phyloP scores from a whole-genome alignment of 306 rosid genomes.

The Dryas drummondii region DNA sequence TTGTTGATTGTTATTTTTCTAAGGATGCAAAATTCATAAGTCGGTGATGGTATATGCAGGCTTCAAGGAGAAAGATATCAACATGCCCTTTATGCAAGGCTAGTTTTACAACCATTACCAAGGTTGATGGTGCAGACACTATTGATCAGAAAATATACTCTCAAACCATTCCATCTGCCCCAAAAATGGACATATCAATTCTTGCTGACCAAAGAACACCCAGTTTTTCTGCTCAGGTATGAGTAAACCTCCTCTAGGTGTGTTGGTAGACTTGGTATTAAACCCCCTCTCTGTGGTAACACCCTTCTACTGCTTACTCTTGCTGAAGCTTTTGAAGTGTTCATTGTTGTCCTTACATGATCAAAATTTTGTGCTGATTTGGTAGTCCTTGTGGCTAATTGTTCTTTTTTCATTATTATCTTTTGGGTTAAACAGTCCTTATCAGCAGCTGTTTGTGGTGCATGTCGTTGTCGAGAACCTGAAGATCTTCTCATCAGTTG shows the following conservation, averaged over 20 bases:
- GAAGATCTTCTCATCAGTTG: slow-evolving; percentile 73
- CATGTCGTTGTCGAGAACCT: slow-evolving; percentile 63
- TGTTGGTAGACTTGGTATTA: background rate
- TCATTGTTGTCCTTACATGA: slow-evolving; percentile 17
- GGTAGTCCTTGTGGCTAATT: slow-evolving; percentile 17
- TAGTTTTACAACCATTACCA: slow-evolving; percentile 53
- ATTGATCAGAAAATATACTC: slow-evolving; percentile 79
- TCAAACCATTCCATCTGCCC: slow-evolving; percentile 73
- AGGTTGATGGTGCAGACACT: slow-evolving; percentile 63
- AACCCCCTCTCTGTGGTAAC: slow-evolving; percentile 2
- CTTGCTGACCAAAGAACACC: slow-evolving; percentile 34
- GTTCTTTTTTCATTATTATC: slow-evolving; percentile 12
- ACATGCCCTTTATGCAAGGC: slow-evolving; percentile 92
- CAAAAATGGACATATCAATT: slow-evolving; percentile 41
- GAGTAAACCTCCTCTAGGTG: slow-evolving; percentile 14
- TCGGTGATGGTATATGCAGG: slow-evolving; percentile 43
- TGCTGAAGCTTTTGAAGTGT: slow-evolving; percentile 18
- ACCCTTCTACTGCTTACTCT: slow-evolving; percentile 17
- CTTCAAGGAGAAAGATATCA: slow-evolving; percentile 50
- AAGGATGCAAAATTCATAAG: slow-evolving; percentile 19
- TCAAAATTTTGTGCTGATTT: slow-evolving; percentile 25
- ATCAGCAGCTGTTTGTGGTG: slow-evolving; percentile 46
- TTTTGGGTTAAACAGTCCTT: slow-evolving; percentile 35
- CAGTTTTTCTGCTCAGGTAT: slow-evolving; percentile 55
- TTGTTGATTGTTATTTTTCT: background rate